These are phyloP conservation scores for Xerophyta viscosa DNA, from an alignment of 106 monocot species.

Conservation along the genomic window DNA sequence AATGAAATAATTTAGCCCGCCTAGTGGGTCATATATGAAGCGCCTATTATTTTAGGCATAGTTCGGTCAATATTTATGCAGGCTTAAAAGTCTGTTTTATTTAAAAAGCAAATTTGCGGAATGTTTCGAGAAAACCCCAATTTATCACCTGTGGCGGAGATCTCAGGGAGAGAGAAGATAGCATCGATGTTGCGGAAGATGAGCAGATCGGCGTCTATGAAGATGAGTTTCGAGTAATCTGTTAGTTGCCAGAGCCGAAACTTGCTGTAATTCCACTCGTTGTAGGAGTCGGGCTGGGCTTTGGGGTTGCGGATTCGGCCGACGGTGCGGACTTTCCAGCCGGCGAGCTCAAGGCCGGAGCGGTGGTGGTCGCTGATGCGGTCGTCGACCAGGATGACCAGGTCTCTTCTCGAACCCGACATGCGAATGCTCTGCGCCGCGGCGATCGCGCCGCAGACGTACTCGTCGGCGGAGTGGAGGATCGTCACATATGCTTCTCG, in stretches of 20 bases:
- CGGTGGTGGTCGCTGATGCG: conserved; percentile 42
- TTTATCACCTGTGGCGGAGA: conserved; percentile 51
- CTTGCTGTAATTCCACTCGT: conserved; percentile 90
- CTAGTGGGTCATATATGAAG: too few species aligned
- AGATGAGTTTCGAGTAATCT: conserved; percentile 66
- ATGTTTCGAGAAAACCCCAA: too few species aligned
- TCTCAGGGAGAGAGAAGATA: conserved; percentile 63
- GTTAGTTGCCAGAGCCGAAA: conserved; percentile 84
- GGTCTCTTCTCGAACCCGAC: conserved; percentile 52
- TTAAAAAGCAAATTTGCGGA: too few species aligned
- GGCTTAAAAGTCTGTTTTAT: too few species aligned
- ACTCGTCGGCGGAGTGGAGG: conserved; percentile 52
- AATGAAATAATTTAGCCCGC: too few species aligned
- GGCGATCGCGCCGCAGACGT: conserved; percentile 69
- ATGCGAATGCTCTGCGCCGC: conserved; percentile 67
- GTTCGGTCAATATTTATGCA: too few species aligned
- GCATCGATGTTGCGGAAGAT: conserved; percentile 64
- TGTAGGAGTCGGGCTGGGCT: conserved; percentile 62
- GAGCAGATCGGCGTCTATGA: conserved; percentile 75
- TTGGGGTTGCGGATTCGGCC: conserved; percentile 64
- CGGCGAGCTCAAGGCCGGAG: conserved; percentile 44
- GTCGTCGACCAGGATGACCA: conserved; percentile 64
- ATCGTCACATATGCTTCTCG: conserved; percentile 72
- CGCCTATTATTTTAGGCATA: too few species aligned
- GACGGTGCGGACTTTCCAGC: conserved; percentile 64